A percentile compares a stretch with the other conserved stretches of the same genome.
Evolutionary conservation across 148 eudicot species (phyloP).

Genomic region (Oxyria digyna): DNA sequence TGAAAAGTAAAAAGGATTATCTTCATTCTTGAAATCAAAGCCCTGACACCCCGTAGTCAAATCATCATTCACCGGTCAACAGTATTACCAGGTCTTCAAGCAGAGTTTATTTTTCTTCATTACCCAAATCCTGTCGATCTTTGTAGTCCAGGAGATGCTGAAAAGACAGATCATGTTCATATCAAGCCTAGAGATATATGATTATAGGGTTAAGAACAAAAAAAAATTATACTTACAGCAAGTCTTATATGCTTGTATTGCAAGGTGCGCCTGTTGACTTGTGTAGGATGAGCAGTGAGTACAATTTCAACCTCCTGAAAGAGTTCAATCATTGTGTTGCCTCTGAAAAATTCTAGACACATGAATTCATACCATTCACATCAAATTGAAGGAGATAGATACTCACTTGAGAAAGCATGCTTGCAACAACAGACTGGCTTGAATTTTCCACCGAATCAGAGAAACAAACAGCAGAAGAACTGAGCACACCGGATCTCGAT

Average conservation of each 20-base stretch:
- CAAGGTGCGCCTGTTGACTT: conserved; percentile 75
- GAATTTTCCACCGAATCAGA: too few relatives aligned
- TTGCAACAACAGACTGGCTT: too few relatives aligned
- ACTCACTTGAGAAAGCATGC: too few relatives aligned
- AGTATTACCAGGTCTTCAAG: conserved; percentile 77
- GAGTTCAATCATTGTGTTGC: conserved; percentile 1
- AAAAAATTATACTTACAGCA: conserved; percentile 36
- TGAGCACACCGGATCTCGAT: too few relatives aligned
- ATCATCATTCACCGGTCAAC: not conserved
- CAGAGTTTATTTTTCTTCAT: conserved; percentile 74
- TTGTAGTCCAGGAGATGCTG: conserved; percentile 86
- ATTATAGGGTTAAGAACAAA: not conserved
- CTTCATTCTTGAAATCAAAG: not conserved
- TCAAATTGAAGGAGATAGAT: too few relatives aligned
- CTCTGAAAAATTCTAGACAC: too few relatives aligned
- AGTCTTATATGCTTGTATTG: conserved; percentile 83
- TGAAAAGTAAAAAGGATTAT: conserved; percentile 14
- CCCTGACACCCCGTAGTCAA: not conserved
- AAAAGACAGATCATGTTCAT: conserved; percentile 13
- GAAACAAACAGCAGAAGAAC: too few relatives aligned
- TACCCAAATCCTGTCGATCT: conserved; percentile 70
- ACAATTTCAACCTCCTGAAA: conserved; percentile 85
- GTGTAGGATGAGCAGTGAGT: conserved; percentile 93
- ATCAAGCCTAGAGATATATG: not conserved
- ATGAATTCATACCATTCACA: too few relatives aligned